These are phyloP conservation scores for Megacollybia marginata DNA, from an alignment of 768 basidiomycete species.

Conservation along the genomic window DNA sequence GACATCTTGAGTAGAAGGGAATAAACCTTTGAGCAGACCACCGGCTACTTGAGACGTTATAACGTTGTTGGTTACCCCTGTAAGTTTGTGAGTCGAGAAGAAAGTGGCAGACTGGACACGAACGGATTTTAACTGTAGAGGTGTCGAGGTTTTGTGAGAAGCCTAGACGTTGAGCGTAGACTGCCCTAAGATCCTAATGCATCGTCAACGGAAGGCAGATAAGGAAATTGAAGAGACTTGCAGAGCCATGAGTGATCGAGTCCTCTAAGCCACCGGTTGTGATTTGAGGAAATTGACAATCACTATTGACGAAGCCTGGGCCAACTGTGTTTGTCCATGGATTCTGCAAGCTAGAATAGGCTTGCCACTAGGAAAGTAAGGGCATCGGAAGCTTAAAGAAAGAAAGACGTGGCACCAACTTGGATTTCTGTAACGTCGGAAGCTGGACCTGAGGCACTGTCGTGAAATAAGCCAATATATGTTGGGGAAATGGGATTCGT, in stretches of 20 bases:
- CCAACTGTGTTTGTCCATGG: slow-evolving; percentile 35
- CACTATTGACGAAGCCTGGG: slow-evolving; percentile 30
- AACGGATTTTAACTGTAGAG: slow-evolving; percentile 28
- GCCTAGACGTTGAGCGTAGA: slow-evolving; percentile 34
- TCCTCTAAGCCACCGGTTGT: slow-evolving; percentile 37
- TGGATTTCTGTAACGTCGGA: no score
- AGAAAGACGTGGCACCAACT: no score
- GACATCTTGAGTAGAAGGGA: slow-evolving; percentile 26
- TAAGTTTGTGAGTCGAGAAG: not conserved
- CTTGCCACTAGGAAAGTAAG: no score
- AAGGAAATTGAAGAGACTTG: slow-evolving; percentile 5
- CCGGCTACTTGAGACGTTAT: slow-evolving; percentile 48
- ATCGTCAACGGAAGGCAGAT: not conserved
- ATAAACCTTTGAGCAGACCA: slow-evolving; percentile 36
- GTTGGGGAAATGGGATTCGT: not conserved
- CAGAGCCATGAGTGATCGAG: slow-evolving; percentile 34
- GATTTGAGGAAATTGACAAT: slow-evolving; percentile 46
- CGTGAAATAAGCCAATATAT: no score
- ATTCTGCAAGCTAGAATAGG: slow-evolving; percentile 16
- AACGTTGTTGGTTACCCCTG: slow-evolving; percentile 45
- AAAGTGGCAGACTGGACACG: not conserved
- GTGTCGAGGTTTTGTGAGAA: slow-evolving; percentile 26
- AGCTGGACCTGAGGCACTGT: no score
- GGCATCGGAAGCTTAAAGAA: no score
- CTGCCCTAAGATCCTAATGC: slow-evolving; percentile 33